Conservation (phyloP, 345 rosid genomes). For the Aegle marmelos region DNA sequence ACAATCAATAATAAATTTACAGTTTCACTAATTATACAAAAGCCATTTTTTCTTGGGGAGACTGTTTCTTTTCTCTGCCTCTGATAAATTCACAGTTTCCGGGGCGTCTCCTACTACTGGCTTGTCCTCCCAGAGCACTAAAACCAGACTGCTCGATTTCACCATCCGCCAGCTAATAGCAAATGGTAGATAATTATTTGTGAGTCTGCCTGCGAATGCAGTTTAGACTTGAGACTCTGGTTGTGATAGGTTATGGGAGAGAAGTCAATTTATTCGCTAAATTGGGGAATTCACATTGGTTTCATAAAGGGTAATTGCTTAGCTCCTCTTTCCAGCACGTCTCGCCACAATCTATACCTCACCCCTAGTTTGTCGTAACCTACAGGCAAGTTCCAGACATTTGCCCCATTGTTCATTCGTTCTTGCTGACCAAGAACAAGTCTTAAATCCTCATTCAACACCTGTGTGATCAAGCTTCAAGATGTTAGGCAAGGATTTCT, state of each 20-base stretch:
- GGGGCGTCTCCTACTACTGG: not conserved
- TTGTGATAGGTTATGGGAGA: constrained; percentile 4
- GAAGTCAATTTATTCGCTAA: constrained; percentile 7
- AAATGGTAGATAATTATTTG: not conserved
- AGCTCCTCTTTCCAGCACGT: constrained; percentile 62
- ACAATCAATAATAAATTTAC: constrained; percentile 35
- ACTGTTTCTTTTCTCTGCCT: constrained; percentile 13
- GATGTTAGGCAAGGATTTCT: not conserved
- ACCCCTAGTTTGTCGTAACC: constrained; percentile 94
- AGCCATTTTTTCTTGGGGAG: constrained; percentile 2
- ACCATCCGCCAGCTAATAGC: not conserved
- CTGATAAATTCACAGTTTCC: constrained; percentile 23
- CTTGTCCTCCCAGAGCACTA: not conserved
- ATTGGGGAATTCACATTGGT: constrained; percentile 20
- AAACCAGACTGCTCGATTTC: not conserved
- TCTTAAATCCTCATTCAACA: constrained; percentile 84
- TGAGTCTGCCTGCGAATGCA: not conserved
- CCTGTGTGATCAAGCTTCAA: constrained; percentile 38
- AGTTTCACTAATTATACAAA: constrained; percentile 26
- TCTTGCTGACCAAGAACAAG: constrained; percentile 93
- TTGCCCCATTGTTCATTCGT: constrained; percentile 84
- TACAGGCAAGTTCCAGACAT: constrained; percentile 88
- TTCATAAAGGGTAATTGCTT: constrained; percentile 60
- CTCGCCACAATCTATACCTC: constrained; percentile 89
- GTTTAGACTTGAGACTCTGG: not conserved